A percentile compares a stretch with the other conserved stretches of the same genome.
Evolutionary conservation across 768 basidiomycete genomes (phyloP).

Genomic region (Clitopilus passeckerianus): DNA sequence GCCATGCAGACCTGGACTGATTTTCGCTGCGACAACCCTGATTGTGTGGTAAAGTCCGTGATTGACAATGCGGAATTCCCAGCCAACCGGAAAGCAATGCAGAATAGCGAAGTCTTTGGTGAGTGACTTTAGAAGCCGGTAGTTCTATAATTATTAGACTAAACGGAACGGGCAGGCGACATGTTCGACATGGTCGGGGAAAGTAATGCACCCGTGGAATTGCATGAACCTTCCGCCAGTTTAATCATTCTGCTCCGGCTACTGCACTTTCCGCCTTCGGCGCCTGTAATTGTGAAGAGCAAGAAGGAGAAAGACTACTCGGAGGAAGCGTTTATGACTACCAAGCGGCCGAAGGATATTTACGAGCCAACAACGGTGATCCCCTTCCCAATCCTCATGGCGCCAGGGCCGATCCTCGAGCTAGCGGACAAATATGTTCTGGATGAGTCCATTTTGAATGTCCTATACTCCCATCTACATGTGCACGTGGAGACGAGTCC

Average conservation of each 20-base stretch:
- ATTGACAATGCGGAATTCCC: slow-evolving; percentile 45
- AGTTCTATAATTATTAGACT: not conserved
- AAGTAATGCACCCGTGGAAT: slow-evolving; percentile 30
- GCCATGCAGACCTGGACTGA: slow-evolving; percentile 23
- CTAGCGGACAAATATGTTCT: slow-evolving; percentile 68
- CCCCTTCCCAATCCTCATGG: slow-evolving; percentile 57
- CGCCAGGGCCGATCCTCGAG: slow-evolving; percentile 36
- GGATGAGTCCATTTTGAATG: slow-evolving; percentile 33
- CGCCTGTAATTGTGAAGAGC: slow-evolving; percentile 27
- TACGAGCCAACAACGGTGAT: slow-evolving; percentile 46
- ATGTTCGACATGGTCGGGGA: slow-evolving; percentile 63
- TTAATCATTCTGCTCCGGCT: slow-evolving; percentile 50
- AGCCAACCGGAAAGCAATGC: slow-evolving; percentile 44
- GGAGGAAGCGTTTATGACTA: slow-evolving; percentile 23
- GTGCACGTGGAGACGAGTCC: slow-evolving; percentile 46
- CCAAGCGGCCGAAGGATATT: slow-evolving; percentile 20
- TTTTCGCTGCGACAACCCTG: slow-evolving; percentile 43
- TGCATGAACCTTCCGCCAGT: slow-evolving; percentile 47
- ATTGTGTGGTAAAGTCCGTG: slow-evolving; percentile 53
- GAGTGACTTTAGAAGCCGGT: slow-evolving; percentile 16
- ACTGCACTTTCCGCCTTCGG: slow-evolving; percentile 48
- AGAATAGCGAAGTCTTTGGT: slow-evolving; percentile 63
- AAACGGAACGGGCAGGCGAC: slow-evolving; percentile 36
- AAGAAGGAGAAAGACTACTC: slow-evolving; percentile 6
- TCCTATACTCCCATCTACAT: slow-evolving; percentile 46